Conservation (phyloP, 2,329 filamentous ascomycete genomes). For the Coniochaeta hoffmannii region DNA sequence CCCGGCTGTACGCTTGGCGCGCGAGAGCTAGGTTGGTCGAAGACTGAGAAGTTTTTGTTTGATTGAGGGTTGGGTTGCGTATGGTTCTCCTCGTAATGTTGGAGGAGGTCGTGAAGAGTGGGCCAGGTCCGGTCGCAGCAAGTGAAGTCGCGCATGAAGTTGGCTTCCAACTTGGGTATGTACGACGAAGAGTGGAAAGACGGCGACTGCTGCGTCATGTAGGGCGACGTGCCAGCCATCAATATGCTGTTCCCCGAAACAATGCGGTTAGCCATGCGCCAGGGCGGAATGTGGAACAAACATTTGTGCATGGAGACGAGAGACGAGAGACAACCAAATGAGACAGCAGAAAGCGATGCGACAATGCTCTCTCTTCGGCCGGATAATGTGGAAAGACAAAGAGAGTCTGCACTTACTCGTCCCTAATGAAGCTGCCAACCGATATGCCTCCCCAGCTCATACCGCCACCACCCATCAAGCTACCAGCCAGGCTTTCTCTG, state of each 20-base stretch:
- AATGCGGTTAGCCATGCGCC: slow-evolving; percentile 19
- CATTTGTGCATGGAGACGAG: neutral
- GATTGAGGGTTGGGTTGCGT: slow-evolving; percentile 8
- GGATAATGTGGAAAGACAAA: slow-evolving; percentile 2
- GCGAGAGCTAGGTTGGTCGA: slow-evolving; percentile 9
- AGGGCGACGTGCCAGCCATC: slow-evolving; percentile 95
- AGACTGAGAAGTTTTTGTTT: slow-evolving; percentile 20
- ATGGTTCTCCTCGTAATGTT: slow-evolving; percentile 94
- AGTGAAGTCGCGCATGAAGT: slow-evolving; percentile 95
- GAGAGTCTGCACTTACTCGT: slow-evolving; percentile 67
- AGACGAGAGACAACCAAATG: neutral
- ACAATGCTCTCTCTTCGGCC: neutral
- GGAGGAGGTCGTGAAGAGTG: slow-evolving; percentile 87
- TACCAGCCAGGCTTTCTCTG: slow-evolving; percentile 56
- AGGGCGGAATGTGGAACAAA: neutral
- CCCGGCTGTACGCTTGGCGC: slow-evolving; percentile 15
- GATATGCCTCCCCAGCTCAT: slow-evolving; percentile 98
- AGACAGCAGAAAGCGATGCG: neutral
- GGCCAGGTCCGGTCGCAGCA: slow-evolving; percentile 88
- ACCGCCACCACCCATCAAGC: slow-evolving; percentile 69
- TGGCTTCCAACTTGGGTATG: slow-evolving; percentile 89
- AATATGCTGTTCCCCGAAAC: slow-evolving; percentile 58
- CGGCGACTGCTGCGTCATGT: slow-evolving; percentile 73
- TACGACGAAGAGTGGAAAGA: slow-evolving; percentile 97
- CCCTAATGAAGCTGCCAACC: slow-evolving; percentile 91